These are phyloP conservation scores for Coffea humblotiana DNA, from an alignment of 305 asterid species.

Conservation along the genomic window DNA sequence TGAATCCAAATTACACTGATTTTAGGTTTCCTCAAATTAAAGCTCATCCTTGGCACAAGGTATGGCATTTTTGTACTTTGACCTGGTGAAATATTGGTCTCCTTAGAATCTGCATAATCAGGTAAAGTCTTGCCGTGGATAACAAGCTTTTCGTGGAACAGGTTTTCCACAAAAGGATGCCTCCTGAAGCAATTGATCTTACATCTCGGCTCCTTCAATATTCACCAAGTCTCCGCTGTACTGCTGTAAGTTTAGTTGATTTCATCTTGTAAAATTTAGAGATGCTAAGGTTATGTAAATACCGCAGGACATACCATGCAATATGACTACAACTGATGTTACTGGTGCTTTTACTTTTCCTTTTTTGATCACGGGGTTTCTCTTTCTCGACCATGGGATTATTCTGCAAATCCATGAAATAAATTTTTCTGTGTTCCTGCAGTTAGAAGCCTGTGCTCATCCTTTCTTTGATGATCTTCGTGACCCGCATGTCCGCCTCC, in stretches of 20 bases:
- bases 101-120: neutral
- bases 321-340: neutral
- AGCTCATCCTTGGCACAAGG: slow-evolving; percentile 99
- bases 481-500: slow-evolving; percentile 81
- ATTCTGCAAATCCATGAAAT: slow-evolving; percentile 1
- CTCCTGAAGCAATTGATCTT: slow-evolving; percentile 98
- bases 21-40: slow-evolving; percentile 89
- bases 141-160: slow-evolving; percentile 30
- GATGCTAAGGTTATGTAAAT: no score
- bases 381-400: neutral
- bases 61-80: slow-evolving; percentile 19
- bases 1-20: slow-evolving; percentile 92
- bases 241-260: slow-evolving; percentile 58
- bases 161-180: slow-evolving; percentile 97
- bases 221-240: slow-evolving; percentile 95
- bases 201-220: slow-evolving; percentile 93
- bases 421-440: slow-evolving; percentile 30
- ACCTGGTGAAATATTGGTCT: slow-evolving; percentile 13
- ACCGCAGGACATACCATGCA: neutral
- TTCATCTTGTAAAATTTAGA: neutral
- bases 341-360: neutral
- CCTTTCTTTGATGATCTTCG: slow-evolving; percentile 98
- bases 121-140: slow-evolving; percentile 18
- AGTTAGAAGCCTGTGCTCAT: slow-evolving; percentile 97
- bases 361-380: neutral